phyloP scores from a whole-genome alignment of 306 rosid species.

The Castanospermum australe region DNA sequence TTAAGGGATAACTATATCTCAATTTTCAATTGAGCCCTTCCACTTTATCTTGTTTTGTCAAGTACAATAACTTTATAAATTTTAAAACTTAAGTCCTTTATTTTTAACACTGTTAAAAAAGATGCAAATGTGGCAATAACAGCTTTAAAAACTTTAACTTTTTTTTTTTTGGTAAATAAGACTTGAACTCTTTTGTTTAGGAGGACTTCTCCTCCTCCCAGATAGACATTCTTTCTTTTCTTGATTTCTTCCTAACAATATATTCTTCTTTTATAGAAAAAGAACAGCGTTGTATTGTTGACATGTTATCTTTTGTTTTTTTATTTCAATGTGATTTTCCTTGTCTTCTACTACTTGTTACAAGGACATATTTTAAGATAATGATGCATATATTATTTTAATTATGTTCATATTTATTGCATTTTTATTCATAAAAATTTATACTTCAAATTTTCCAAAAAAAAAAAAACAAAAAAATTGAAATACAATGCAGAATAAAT shows the following conservation, averaged over 20 bases:
- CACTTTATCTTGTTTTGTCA: neutral
- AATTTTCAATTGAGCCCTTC: neutral
- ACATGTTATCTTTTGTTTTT: neutral
- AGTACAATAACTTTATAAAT: neutral
- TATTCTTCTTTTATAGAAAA: neutral
- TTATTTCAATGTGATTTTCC: neutral
- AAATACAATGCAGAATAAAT: neutral
- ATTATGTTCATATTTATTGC: neutral
- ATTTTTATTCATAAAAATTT: neutral
- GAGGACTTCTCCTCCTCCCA: neutral
- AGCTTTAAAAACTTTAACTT: too few species aligned
- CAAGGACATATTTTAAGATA: neutral
- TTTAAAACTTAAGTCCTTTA: neutral
- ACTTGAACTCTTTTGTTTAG: neutral
- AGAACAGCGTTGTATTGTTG: neutral
- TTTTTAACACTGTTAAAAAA: neutral
- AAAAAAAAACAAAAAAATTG: neutral
- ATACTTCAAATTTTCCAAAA: neutral
- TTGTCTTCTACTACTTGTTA: neutral
- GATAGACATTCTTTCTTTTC: neutral
- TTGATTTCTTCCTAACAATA: neutral
- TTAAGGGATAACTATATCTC: neutral
- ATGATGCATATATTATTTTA: neutral
- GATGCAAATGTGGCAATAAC: neutral
- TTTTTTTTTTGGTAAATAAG: too few species aligned